Percentiles rank a stretch among this genome's conserved stretches.
These are phyloP conservation scores for Naematelia aurantialba DNA, from an alignment of 768 basidiomycete species.

Conservation along the genomic window DNA sequence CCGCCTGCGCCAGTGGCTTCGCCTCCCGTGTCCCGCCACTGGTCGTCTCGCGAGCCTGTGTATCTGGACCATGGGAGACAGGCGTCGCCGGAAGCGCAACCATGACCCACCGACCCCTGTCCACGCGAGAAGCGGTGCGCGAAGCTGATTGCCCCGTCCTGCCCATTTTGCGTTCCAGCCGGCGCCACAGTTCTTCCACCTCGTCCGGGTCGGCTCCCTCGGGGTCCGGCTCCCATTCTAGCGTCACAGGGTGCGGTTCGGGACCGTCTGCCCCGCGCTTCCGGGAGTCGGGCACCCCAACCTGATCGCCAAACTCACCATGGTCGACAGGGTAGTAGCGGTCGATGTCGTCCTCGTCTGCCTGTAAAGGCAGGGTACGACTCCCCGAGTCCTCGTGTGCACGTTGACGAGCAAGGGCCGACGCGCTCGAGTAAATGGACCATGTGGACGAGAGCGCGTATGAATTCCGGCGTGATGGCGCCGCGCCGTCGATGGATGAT, in stretches of 20 bases:
- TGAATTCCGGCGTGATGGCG: constrained; percentile 5
- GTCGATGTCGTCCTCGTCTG: neutral
- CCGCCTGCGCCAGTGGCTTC: constrained; percentile 3
- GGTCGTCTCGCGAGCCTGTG: too few species aligned
- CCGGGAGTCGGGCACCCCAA: too few species aligned
- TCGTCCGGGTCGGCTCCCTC: constrained; percentile 11
- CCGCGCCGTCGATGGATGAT: neutral
- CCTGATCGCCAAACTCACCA: too few species aligned
- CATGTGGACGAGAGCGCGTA: constrained; percentile 8
- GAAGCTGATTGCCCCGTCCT: neutral
- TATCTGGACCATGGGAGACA: too few species aligned
- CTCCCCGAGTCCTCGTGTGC: neutral
- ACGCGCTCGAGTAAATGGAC: constrained; percentile 6
- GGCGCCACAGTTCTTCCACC: constrained; percentile 20
- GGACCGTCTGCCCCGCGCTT: too few species aligned
- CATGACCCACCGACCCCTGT: constrained; percentile 21
- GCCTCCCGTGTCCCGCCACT: too few species aligned
- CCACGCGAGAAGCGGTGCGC: neutral
- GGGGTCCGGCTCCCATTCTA: constrained; percentile 17
- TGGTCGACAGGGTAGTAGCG: neutral
- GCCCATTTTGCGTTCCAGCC: constrained; percentile 16
- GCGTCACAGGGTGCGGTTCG: constrained; percentile 4
- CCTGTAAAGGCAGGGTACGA: constrained; percentile 4
- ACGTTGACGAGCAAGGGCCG: constrained; percentile 5
- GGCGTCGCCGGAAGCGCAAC: neutral